Base-by-base conservation (phyloP, 2,329 filamentous ascomycete genomes). In the Phaeomoniella chlamydospora region DNA sequence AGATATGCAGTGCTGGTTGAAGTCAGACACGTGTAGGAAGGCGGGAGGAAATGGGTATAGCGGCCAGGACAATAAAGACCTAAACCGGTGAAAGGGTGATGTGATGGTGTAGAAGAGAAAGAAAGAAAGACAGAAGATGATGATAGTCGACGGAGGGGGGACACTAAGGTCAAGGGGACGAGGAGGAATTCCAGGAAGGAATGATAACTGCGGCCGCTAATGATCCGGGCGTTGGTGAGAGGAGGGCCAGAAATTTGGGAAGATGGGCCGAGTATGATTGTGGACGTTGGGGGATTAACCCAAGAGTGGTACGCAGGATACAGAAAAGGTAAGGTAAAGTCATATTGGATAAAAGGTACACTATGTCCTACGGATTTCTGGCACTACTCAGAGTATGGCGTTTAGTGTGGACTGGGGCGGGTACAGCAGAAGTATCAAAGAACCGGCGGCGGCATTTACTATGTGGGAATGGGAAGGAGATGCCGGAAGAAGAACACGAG, bases 111-210 rank as follows among this genome's bases (percentile, higher is more conserved):
- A 33, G 13, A 15, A 31, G 30, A 18, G 33, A 36, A 37, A 36
- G 32, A 29, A 16, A 26, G 18, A 16, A 30, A 19, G 18, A 30
- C 42, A 34, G 22, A n/a, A n/a, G n/a, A n/a, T n/a, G n/a, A n/a
- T n/a, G n/a, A n/a, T n/a, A n/a, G n/a, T n/a, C n/a, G 50, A 18
- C 34, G 37, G 35, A 29, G 34, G 35, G 35, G 36, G 39, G 38
- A 37, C 30, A 37, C n/a, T 30, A 30, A 41, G 32, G 33, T 36
- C 22, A 36, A 33, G 34, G 35, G 32, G 16, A 33, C 35, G 35
- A 34, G 34, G 35, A 17, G 38, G 37, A 37, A 39, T 34, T 35
- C 36, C 38, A 30, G 35, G 35, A 40, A 36, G 33, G 36, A 34
- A 31, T 19, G 34, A 37, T 32, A 37, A 31, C 14, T n/a, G 40